Evolutionary conservation across 2,329 filamentous ascomycete genomes (phyloP).

Genomic region (Clonostachys chloroleuca): DNA sequence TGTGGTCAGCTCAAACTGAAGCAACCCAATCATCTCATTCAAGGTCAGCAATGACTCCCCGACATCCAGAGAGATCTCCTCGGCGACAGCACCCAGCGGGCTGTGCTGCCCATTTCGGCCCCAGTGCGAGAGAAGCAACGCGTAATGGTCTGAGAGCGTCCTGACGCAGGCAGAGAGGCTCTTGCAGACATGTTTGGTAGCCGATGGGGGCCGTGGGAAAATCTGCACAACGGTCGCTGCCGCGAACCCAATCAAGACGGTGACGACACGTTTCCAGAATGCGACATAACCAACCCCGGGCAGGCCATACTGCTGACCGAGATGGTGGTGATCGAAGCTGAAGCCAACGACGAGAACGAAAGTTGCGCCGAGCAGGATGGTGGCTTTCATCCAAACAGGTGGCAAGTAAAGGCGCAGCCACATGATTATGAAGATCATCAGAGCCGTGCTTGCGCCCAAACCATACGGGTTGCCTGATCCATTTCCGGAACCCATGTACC

Average conservation of each 20-base stretch:
- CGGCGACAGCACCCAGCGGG: slow-evolving; percentile 20
- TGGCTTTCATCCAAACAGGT: slow-evolving; percentile 15
- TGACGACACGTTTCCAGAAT: slow-evolving; percentile 40
- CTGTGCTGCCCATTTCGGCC: slow-evolving; percentile 17
- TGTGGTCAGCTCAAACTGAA: slow-evolving; percentile 21
- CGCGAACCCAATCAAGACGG: slow-evolving; percentile 37
- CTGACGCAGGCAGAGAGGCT: slow-evolving; percentile 36
- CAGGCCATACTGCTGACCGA: slow-evolving; percentile 30
- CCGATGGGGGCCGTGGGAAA: slow-evolving; percentile 40
- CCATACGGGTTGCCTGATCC: slow-evolving; percentile 45
- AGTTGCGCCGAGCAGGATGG: slow-evolving; percentile 26
- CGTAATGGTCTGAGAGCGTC: slow-evolving; percentile 41
- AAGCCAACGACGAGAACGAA: slow-evolving; percentile 38
- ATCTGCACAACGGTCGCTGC: slow-evolving; percentile 38
- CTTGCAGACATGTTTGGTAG: slow-evolving; percentile 35
- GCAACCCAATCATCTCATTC: slow-evolving; percentile 13
- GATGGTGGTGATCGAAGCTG: slow-evolving; percentile 38
- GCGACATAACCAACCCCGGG: slow-evolving; percentile 39
- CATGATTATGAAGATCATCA: slow-evolving; percentile 23
- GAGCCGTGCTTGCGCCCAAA: slow-evolving; percentile 36
- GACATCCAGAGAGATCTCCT: slow-evolving; percentile 19
- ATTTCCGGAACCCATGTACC: slow-evolving; percentile 45
- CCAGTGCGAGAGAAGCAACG: slow-evolving; percentile 40
- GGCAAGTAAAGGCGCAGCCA: slow-evolving; percentile 28
- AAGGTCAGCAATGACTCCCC: slow-evolving; percentile 18